Evolutionary conservation across 2,329 filamentous ascomycete genomes (phyloP).

Genomic region (Arthrobotrys conoides): DNA sequence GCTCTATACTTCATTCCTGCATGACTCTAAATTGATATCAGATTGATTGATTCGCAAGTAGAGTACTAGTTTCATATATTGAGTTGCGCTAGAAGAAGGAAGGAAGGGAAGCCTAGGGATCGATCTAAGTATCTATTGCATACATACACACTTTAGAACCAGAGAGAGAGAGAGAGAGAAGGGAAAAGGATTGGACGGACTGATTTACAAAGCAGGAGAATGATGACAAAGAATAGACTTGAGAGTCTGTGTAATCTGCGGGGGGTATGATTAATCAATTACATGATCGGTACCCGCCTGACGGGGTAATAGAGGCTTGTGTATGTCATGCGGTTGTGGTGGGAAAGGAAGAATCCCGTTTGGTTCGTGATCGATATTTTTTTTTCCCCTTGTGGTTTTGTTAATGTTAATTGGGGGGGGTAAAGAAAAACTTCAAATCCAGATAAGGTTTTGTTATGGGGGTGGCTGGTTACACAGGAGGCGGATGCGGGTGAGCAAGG

Average conservation of each 20-base stretch:
- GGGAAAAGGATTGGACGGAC: background rate
- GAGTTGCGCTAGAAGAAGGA: background rate
- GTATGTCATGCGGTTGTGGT: slow-evolving; percentile 20
- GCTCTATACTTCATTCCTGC: background rate
- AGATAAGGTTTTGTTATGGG: slow-evolving; percentile 35
- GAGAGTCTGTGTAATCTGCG: slow-evolving; percentile 27
- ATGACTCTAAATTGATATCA: background rate
- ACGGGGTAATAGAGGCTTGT: slow-evolving; percentile 13
- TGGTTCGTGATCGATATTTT: slow-evolving; percentile 19
- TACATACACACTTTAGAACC: background rate
- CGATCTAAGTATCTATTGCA: background rate
- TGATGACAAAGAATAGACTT: slow-evolving; percentile 13
- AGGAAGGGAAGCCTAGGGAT: background rate
- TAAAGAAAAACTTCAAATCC: background rate
- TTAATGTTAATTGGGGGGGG: background rate
- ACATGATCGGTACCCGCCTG: slow-evolving; percentile 26
- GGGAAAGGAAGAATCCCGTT: slow-evolving; percentile 19
- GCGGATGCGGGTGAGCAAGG: slow-evolving; percentile 10
- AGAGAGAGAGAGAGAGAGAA: background rate
- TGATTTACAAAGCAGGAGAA: slow-evolving; percentile 23
- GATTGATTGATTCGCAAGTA: background rate
- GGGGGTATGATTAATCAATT: slow-evolving; percentile 34
- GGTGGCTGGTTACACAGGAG: slow-evolving; percentile 58
- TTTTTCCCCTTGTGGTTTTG: background rate
- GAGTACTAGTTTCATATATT: slow-evolving; percentile 2